Evolutionary conservation across 1,284 basidiomycete genomes (phyloP).

Genomic region (Cystobasidium sp.): DNA sequence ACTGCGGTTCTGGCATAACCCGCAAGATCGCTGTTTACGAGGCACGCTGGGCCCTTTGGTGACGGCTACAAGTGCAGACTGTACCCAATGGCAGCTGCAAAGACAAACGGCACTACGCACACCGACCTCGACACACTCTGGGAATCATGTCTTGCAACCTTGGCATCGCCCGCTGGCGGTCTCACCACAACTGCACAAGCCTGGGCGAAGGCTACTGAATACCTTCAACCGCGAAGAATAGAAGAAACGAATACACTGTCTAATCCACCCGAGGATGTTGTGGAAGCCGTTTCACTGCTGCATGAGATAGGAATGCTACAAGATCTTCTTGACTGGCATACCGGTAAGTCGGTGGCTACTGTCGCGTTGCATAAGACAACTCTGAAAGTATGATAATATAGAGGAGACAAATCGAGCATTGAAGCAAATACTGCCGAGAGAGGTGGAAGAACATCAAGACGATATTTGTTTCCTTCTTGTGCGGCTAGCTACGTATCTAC

Average conservation of each 20-base stretch:
- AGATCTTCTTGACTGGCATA: conserved; percentile 65
- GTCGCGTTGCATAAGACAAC: neutral
- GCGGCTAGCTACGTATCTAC: conserved; percentile 44
- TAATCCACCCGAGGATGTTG: conserved; percentile 7
- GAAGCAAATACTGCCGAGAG: neutral
- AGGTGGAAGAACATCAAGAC: conserved; percentile 8
- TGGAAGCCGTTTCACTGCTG: conserved; percentile 28
- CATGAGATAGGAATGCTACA: conserved; percentile 58
- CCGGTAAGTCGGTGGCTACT: conserved; percentile 61
- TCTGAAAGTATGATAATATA: neutral
- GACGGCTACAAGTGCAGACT: too few relatives aligned
- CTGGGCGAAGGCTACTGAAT: conserved; percentile 42
- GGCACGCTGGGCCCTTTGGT: neutral
- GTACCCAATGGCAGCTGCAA: neutral
- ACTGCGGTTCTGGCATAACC: too few relatives aligned
- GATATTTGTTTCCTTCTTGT: conserved; percentile 39
- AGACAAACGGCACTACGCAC: neutral
- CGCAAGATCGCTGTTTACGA: conserved; percentile 6
- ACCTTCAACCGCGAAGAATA: conserved; percentile 39
- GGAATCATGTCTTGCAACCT: conserved; percentile 7
- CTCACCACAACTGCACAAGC: conserved; percentile 24
- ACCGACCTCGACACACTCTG: conserved; percentile 26
- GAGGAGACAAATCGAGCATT: neutral
- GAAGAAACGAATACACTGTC: conserved; percentile 21
- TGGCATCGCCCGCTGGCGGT: conserved; percentile 1